Percentiles rank a stretch among this genome's conserved stretches.
phyloP scores from a whole-genome alignment of 306 rosid genomes.

The Corylus avellana region DNA sequence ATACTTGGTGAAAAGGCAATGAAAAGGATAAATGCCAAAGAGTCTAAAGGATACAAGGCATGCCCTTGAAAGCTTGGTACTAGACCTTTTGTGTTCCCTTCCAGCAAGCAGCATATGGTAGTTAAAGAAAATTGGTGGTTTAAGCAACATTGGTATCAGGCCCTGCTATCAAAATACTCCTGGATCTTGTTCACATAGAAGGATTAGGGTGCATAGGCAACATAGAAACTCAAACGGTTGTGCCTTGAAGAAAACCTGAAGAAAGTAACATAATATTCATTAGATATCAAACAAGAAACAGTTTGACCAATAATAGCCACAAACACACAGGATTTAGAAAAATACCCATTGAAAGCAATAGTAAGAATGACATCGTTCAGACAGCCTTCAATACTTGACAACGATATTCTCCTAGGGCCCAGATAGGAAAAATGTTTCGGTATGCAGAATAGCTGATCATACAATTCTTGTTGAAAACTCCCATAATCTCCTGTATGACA shows the following conservation, averaged over 20 bases:
- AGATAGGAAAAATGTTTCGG: constrained; percentile 14
- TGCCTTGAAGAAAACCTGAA: background rate
- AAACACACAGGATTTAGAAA: background rate
- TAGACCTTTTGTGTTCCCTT: background rate
- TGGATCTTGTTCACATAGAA: background rate
- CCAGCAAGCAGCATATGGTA: background rate
- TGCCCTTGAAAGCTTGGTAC: background rate
- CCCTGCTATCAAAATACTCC: background rate
- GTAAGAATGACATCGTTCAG: background rate
- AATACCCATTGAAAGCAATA: background rate
- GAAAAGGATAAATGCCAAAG: no score
- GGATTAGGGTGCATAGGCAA: background rate
- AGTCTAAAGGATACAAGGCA: background rate
- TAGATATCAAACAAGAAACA: background rate
- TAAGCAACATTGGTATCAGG: background rate
- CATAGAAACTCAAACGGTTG: background rate
- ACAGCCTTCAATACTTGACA: constrained; percentile 28
- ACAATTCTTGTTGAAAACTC: constrained; percentile 47
- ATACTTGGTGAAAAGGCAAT: no score
- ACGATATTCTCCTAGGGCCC: constrained; percentile 18
- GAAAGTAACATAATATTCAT: background rate
- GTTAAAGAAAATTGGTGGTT: no score
- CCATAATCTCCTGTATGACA: constrained; percentile 38
- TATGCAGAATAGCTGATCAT: constrained; percentile 47
- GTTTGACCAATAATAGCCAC: background rate